These are phyloP conservation scores for Trichomonas vaginalis DNA, from an alignment of 208 protist species.

Conservation along the genomic window DNA sequence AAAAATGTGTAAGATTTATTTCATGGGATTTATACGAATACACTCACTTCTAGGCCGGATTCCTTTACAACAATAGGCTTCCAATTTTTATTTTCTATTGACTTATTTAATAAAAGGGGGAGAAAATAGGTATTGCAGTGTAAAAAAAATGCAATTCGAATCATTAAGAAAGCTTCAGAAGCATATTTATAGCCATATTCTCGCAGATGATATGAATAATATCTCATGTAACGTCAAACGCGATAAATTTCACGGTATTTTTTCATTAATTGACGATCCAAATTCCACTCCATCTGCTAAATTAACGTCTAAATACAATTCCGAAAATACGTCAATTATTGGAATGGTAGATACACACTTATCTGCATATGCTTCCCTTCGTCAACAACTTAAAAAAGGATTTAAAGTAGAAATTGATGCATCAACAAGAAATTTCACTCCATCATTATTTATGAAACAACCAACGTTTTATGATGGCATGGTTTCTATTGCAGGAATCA, in stretches of 20 bases:
- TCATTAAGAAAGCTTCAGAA: background rate
- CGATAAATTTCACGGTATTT: background rate
- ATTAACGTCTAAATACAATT: background rate
- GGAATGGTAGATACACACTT: background rate
- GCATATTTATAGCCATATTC: background rate
- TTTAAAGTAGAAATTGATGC: background rate
- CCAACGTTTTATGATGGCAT: background rate
- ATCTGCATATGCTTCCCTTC: background rate
- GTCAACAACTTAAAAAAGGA: background rate
- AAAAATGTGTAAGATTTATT: too few species aligned
- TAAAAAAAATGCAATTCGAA: background rate
- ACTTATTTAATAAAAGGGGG: too few species aligned
- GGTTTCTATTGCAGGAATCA: background rate
- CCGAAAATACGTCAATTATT: background rate
- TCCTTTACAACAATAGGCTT: too few species aligned
- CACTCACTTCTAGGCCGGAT: too few species aligned
- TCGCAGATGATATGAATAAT: background rate
- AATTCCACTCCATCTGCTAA: background rate
- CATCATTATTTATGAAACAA: background rate
- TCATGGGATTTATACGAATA: too few species aligned
- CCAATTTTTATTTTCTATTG: too few species aligned
- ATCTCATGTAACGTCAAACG: background rate
- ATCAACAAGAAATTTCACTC: background rate
- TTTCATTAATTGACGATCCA: background rate
- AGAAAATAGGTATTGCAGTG: too few species aligned